Evolutionary conservation across 2,329 filamentous ascomycete genomes (phyloP), one percentile per base, ranked within the genome.

Genomic region (Hypocreales sp.): DNA sequence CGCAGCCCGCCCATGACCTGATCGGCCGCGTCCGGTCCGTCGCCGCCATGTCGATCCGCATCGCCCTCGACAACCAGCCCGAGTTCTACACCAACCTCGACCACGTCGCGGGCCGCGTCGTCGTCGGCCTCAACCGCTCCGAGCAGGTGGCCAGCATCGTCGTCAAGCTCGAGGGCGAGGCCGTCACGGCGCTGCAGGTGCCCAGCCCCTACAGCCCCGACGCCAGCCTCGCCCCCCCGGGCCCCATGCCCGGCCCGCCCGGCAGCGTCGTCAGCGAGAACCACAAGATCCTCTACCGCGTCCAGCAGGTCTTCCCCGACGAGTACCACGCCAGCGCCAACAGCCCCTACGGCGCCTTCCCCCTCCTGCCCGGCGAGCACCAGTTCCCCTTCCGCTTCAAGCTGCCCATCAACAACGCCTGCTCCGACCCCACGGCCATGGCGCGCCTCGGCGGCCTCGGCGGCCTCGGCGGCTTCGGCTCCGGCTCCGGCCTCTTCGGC

Each of bases 81-180:
- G 65, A 72, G 39, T 78, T 79, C 58, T 82, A 78, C 51, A 87
- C 81, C 27, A 87, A 87, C 46, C 71, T 86, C 41, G 81, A 87
- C 50, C 56, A 67, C 34, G 66, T 90, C 33, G 64, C 60, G 17
- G 81, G 81, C 29, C 61, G 64, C 32, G 53, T 76, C 16, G 44
- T 72, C 26, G 50, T 77, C 17, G 48, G 42, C 13, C 52, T 76
- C 36, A 72, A 66, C 27, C 77, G 75, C 36, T 56, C 79, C 29
- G 80, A 87, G 48, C 61, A 67, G 30, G 64, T 87, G 26, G 70
- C 71, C 26, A 78, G 72, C 28, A 74, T 90, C 35, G 61, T 82
- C 20, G 79, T 87, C 43, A 90, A 90, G 58, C 68, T 90, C 18
- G 81, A 90, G 46, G 81, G 81, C 39, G 79, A 90, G 53, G 73